Conservation (phyloP, 345 rosid species). For the Hibiscus mutabilis region DNA sequence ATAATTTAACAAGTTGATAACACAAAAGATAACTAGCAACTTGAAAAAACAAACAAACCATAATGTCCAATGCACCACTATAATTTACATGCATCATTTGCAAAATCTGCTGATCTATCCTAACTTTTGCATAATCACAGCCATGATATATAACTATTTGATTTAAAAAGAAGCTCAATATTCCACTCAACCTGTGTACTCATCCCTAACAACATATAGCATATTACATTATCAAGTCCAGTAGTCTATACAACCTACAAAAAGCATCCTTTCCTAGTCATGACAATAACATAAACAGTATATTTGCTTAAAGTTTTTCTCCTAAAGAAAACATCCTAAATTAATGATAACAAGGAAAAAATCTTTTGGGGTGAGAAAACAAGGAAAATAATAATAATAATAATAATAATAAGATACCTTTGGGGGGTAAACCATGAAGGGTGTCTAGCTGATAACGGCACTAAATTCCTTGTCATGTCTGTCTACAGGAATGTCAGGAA, state of each 20-base stretch:
- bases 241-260: too few relatives aligned
- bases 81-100: neutral
- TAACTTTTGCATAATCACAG: neutral
- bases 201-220: neutral
- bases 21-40: conserved; percentile 67
- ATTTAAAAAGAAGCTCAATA: neutral
- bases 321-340: neutral
- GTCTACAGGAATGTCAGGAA: neutral
- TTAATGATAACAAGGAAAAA: conserved; percentile 2
- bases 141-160: neutral
- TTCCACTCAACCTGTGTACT: neutral
- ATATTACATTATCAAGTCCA: neutral
- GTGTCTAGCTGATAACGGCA: conserved; percentile 25
- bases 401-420: too few relatives aligned
- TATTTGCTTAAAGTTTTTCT: neutral
- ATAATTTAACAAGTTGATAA: conserved; percentile 72
- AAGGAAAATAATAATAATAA: neutral
- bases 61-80: neutral
- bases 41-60: conserved; percentile 33
- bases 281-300: neutral
- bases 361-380: conserved; percentile 45
- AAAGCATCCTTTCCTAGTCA: neutral
- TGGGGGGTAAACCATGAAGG: conserved; percentile 84
- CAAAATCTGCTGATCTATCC: neutral
- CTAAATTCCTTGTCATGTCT: conserved; percentile 30